Evolutionary conservation across 148 eudicot genomes (phyloP), one percentile per base, ranked within the genome.

Genomic region (Rhododendron henanense): DNA sequence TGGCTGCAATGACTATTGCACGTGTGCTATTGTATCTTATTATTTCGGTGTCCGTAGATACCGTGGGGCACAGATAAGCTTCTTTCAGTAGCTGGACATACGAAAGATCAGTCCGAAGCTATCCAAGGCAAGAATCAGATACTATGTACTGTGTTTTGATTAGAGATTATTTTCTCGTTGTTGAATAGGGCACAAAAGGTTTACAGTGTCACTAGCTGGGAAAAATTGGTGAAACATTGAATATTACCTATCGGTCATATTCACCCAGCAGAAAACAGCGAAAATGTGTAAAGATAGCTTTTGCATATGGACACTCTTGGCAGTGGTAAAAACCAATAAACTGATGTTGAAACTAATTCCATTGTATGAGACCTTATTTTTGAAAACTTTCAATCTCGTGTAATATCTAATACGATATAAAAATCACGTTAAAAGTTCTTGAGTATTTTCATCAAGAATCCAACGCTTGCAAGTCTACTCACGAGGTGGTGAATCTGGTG

Each of bases 51-150:
- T 80, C 79, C 90, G 82, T 86, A 97, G 99, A 92, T 97, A 85
- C 90, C 98, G n/a, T 97, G 98, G 99, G 92, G 87, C 31, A 95
- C 89, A 83, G 91, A 93, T 82, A 95, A 95, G 92, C 96, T 97
- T 91, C 93, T 95, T 84, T 94, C 96, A 83, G 88, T 97, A 83
- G 98, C 93, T 91, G 99, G 99, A 80, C 98, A 95, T 89, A 88
- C 95, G 14, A 97, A 93, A 92, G 98, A 97, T 91, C 94, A 94
- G 77, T 93, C 95, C 63, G 98, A 97, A 88, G 77, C 90, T 57
- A 89, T 95, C 44, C 98, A 91, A 93, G 99, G 99, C 91, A 85
- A 57, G 83, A 45, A 2, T 87, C 65, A 74, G 81, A 23, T 88
- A 19, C 57, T 77, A 19, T 88, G 81, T 37, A 19, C 33, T 39